Conservation (phyloP, 2,329 filamentous ascomycete genomes). For the Venturia asperata region DNA sequence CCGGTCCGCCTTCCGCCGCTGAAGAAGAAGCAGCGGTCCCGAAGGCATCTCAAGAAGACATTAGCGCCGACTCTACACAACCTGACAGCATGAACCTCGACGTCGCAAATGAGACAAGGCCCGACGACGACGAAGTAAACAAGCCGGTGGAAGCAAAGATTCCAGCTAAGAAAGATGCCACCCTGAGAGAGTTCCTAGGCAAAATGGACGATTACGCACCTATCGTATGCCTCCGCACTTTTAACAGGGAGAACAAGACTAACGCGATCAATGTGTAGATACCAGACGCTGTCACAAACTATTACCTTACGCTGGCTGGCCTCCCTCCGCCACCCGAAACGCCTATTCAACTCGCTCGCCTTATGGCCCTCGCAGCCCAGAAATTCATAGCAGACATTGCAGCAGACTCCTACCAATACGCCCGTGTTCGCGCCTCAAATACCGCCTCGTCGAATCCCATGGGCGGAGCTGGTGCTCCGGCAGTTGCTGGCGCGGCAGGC, state of each 20-base stretch:
- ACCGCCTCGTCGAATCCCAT: conserved; percentile 86
- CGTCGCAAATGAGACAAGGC: conserved; percentile 33
- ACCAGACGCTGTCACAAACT: conserved; percentile 92
- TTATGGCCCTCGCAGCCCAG: conserved; percentile 94
- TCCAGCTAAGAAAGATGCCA: conserved; percentile 82
- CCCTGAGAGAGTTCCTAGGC: conserved; percentile 79
- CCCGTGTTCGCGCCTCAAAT: conserved; percentile 87
- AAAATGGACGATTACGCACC: conserved; percentile 99
- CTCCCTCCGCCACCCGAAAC: conserved; percentile 88
- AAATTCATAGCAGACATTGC: conserved; percentile 98
- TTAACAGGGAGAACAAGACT: neutral
- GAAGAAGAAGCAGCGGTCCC: conserved; percentile 14
- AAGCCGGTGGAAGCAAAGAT: conserved; percentile 49
- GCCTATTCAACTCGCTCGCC: conserved; percentile 79
- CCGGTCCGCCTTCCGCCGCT: neutral
- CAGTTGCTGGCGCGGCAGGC: conserved; percentile 52
- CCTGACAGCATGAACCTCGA: conserved; percentile 37
- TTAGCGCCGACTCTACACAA: conserved; percentile 22
- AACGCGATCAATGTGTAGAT: conserved; percentile 53
- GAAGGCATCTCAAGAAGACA: conserved; percentile 17
- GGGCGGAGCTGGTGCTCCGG: conserved; percentile 73
- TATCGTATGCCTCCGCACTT: conserved; percentile 58
- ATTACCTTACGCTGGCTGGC: conserved; percentile 94
- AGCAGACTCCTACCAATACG: conserved; percentile 96
- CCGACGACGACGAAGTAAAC: conserved; percentile 11